A percentile compares a stretch with the other conserved stretches of the same genome.
These are phyloP conservation scores for Rhododendron henanense DNA, from an alignment of 148 eudicot genomes.

Conservation along the genomic window DNA sequence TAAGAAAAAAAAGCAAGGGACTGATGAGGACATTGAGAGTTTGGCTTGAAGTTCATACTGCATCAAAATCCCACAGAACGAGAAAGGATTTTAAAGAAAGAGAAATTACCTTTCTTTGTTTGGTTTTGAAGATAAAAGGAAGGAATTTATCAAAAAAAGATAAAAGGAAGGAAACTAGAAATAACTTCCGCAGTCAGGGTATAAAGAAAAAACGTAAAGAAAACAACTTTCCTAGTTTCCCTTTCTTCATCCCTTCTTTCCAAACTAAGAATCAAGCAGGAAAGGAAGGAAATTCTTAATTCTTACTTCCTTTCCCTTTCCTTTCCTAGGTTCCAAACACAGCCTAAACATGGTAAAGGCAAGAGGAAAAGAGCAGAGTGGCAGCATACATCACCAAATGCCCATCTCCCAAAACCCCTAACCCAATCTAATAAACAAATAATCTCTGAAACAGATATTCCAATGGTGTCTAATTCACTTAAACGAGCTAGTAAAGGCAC, in stretches of 20 bases:
- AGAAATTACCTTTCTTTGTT: neutral
- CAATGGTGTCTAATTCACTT: neutral
- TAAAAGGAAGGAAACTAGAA: neutral
- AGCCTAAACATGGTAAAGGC: neutral
- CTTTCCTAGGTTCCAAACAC: neutral
- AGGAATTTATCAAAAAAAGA: neutral
- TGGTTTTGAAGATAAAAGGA: neutral
- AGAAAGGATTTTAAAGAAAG: neutral
- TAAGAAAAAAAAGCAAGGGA: neutral
- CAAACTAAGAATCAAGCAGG: neutral
- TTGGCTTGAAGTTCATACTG: neutral
- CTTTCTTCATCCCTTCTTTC: neutral
- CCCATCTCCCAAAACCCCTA: neutral
- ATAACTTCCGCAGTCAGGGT: neutral
- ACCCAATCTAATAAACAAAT: neutral
- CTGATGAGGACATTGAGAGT: neutral
- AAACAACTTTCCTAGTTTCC: neutral
- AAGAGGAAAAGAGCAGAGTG: neutral
- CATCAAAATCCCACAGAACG: neutral
- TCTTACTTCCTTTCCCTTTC: neutral
- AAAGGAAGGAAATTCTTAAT: neutral
- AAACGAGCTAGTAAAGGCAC: slow-evolving; percentile 24
- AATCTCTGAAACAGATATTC: neutral
- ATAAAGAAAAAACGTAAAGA: neutral
- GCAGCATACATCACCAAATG: neutral